Conservation (phyloP, 768 basidiomycete species). For the Lactarius pseudohatsudake region DNA sequence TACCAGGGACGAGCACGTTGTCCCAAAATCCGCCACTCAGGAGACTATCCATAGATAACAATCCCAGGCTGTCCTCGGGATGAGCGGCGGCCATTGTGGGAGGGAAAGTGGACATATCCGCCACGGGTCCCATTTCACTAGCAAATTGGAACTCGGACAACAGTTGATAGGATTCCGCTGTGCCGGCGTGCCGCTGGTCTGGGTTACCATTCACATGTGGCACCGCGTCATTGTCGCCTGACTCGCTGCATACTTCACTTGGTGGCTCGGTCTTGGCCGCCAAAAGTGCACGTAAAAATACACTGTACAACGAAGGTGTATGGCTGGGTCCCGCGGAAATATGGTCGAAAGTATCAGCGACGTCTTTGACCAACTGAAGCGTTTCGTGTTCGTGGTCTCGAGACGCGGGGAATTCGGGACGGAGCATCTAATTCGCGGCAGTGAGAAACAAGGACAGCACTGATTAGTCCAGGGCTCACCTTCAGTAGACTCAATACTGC, state of each 20-base stretch:
- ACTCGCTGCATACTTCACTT: conserved; percentile 21
- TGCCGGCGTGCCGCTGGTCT: conserved; percentile 14
- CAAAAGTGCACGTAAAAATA: conserved; percentile 77
- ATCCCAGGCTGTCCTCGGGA: conserved; percentile 41
- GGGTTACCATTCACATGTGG: conserved; percentile 22
- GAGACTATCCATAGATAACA: conserved; percentile 81
- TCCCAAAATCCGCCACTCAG: conserved; percentile 84
- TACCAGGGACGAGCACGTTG: conserved; percentile 82
- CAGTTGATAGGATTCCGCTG: conserved; percentile 22
- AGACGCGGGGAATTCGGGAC: conserved; percentile 79
- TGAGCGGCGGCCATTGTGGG: conserved; percentile 74
- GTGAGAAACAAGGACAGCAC: neutral
- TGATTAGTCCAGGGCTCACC: conserved; percentile 44
- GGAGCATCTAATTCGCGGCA: conserved; percentile 56
- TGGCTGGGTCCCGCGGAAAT: conserved; percentile 78
- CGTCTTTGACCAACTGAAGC: conserved; percentile 69
- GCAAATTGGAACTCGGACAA: conserved; percentile 68
- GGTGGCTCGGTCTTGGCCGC: conserved; percentile 46
- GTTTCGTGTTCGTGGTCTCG: conserved; percentile 73
- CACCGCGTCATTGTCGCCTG: conserved; percentile 12
- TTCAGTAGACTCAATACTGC: conserved; percentile 91
- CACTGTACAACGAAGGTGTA: conserved; percentile 87
- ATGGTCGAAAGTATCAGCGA: conserved; percentile 75
- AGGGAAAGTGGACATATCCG: conserved; percentile 81
- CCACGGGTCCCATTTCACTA: conserved; percentile 82